Evolutionary conservation across 2,329 filamentous ascomycete genomes (phyloP), one percentile per base, ranked within the genome.

Genomic region (Colletotrichum cuscutae): DNA sequence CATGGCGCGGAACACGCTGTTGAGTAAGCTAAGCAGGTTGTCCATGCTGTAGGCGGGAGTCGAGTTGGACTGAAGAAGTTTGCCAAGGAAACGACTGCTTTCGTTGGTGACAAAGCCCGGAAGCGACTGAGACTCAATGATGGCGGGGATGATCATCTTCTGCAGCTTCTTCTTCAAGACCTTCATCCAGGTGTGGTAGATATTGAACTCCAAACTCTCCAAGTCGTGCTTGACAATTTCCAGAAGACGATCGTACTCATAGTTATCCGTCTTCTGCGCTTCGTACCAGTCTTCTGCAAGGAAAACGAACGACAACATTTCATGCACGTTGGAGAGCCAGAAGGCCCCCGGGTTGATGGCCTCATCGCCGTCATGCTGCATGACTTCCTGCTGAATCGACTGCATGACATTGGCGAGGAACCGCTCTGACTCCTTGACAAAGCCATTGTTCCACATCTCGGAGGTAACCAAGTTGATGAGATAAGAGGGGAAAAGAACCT

Each of bases 141-240:
- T 99, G 68, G 97, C 97, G 1, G 97, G 97, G 65, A 99, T 97
- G 80, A 99, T 97, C 97, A 99, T 99, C 90, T 98, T 98, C 79
- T 97, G 95, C 75, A 99, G 89, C 86, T 97, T 98, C 91, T 98
- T 98, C 90, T 99, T 99, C 80, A 99, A 87, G 70, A 98, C 94
- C 89, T 99, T 99, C 97, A 99, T 99, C 97, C 97, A 99, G 30
- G 97, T 99, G 85, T 99, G 97, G 85, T 99, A 99, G 79, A 99
- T 99, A 87, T 99, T 99, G 88, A 99, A 99, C 85, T 99, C 97
- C 75, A 99, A 88, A 84, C 94, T 98, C 86, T 99, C 97, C 64
- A 99, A 88, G 82, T 99, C 97, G 82, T 99, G 97, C 89, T 99
- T 99, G 81, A 99, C 97, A 82, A 99, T 98, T 84, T 99, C 97